Evolutionary conservation across 768 basidiomycete species (phyloP).

Genomic region (Suillus plorans): DNA sequence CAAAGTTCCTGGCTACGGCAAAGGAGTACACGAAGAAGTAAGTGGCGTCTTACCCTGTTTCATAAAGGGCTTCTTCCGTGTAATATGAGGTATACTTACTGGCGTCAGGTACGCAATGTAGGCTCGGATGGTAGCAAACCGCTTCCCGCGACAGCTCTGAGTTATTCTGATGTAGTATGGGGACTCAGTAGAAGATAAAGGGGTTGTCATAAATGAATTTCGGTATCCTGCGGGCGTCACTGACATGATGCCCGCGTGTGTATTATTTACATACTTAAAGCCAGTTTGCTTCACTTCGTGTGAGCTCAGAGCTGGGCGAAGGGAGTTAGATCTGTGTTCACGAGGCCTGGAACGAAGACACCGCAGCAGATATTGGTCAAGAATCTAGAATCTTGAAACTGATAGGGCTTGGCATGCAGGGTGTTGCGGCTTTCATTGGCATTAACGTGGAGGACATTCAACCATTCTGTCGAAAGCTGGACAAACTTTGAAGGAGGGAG

Average conservation of each 20-base stretch:
- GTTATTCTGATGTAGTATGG: background rate
- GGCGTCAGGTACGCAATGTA: background rate
- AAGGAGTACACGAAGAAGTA: slow-evolving; percentile 87
- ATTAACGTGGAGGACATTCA: background rate
- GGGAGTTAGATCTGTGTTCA: background rate
- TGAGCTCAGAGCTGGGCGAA: background rate
- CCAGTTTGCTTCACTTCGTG: background rate
- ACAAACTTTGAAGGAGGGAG: too few relatives aligned
- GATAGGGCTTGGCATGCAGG: background rate
- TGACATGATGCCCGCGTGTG: background rate
- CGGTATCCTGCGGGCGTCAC: slow-evolving; percentile 1
- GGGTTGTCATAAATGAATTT: background rate
- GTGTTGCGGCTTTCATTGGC: background rate
- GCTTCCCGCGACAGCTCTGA: background rate
- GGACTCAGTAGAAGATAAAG: background rate
- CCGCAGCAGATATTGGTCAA: background rate
- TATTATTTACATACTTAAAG: background rate
- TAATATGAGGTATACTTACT: slow-evolving; percentile 8
- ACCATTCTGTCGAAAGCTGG: background rate
- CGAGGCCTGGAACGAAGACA: background rate
- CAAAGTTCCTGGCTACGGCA: slow-evolving; percentile 73
- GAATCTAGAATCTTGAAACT: background rate
- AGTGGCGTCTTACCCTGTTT: slow-evolving; percentile 16
- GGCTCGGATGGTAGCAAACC: background rate
- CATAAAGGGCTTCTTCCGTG: slow-evolving; percentile 1